Base-by-base conservation (phyloP, 257 asterid genomes). In the Ballota nigra region DNA sequence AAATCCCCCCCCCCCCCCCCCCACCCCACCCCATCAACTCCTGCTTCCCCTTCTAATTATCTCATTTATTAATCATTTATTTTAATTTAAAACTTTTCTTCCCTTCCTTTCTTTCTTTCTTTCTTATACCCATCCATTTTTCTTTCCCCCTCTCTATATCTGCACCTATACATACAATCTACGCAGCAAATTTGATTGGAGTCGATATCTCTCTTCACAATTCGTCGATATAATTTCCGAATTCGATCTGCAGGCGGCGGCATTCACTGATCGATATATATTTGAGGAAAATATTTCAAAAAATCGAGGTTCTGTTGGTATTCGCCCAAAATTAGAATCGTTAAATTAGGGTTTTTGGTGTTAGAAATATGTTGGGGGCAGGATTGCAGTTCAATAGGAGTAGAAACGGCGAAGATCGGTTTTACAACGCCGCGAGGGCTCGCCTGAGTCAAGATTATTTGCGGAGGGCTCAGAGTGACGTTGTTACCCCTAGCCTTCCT, bases 311-410 rank as follows among this genome's bases (percentile, higher is more conserved):
- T 70, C 57, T 75, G 58, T 55, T 63, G 59, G 61, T 70, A 66
- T 15, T 11, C 43, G 31, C 29, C 66, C 9, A 62, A 5, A 70
- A 58, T 59, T 78, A 19, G 3, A 23, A 75, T 68, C 52, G 70
- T 36, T 71, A n/a, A 68, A 66, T 76, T 64, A 28, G 83, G 87
- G 81, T 70, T 84, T 76, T 75, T 55, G 63, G 41, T 49, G 20
- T 24, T 71, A 43, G 28, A 61, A 53, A 76, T 68, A 91, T 94
- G 99, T 85, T 86, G 87, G 98, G 97, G 69, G 78, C 95, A 60
- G 96, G 98, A 67, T 74, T 91, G 87, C 97, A 88, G 86, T 86
- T 89, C 79, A 85, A 85, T 82, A 74, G 91, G 86, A 89, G 89
- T 86, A 83, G 86, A 78, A 85, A 91, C 52, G 94, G 88, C 24